These are phyloP conservation scores for Ceratobasidium sp. DNA, from an alignment of 1,284 basidiomycete species.

Conservation along the genomic window DNA sequence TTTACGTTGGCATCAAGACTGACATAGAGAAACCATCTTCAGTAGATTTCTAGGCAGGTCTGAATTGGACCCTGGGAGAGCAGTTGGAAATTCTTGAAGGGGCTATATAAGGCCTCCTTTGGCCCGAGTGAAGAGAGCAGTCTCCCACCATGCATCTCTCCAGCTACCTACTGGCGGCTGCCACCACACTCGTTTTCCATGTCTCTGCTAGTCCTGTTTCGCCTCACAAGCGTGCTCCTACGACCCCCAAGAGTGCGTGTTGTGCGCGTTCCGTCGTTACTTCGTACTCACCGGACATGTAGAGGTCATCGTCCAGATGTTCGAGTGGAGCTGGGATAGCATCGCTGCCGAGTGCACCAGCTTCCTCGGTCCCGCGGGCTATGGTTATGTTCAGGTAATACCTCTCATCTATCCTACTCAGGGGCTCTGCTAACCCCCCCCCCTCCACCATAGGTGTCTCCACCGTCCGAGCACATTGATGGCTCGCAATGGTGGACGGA, in stretches of 20 bases:
- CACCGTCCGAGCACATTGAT: slow-evolving; percentile 42
- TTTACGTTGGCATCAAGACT: no score
- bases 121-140: no score
- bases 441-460: background rate
- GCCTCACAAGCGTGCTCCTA: background rate
- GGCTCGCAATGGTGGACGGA: slow-evolving; percentile 46
- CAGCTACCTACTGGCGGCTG: background rate
- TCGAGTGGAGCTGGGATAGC: slow-evolving; percentile 64
- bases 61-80: no score
- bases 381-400: slow-evolving; percentile 67
- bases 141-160: slow-evolving; percentile 1
- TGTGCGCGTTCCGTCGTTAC: background rate
- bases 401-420: background rate
- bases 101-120: no score
- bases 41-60: no score
- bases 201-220: background rate
- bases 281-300: background rate
- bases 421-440: background rate
- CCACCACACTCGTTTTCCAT: slow-evolving; percentile 3
- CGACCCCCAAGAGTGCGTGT: background rate
- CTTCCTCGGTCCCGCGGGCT: slow-evolving; percentile 70
- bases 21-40: no score
- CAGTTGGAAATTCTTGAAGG: no score
- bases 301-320: slow-evolving; percentile 63
- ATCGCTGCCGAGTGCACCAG: slow-evolving; percentile 68